phyloP scores from a whole-genome alignment of 148 eudicot species.

The Chenopodium formosanum region DNA sequence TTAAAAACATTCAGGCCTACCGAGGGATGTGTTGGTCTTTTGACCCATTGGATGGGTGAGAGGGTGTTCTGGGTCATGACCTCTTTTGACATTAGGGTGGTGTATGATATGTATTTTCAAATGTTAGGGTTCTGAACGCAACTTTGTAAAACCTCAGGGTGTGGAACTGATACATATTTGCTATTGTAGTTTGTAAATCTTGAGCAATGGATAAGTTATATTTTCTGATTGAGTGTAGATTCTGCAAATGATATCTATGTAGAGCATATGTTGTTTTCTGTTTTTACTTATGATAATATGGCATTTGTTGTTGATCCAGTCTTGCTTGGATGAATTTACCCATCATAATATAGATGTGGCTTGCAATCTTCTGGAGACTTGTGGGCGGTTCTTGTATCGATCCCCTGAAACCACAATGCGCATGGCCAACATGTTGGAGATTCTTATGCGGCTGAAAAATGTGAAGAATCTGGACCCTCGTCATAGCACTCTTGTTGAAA shows the following conservation, averaged over 20 bases:
- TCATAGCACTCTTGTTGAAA: constrained; percentile 95
- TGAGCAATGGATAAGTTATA: not conserved
- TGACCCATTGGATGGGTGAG: not conserved
- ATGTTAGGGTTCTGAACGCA: not conserved
- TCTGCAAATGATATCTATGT: not conserved
- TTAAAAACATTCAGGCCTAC: too few relatives aligned
- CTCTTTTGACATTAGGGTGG: not conserved
- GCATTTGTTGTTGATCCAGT: constrained; percentile 42
- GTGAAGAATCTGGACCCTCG: constrained; percentile 99
- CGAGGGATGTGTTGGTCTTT: not conserved
- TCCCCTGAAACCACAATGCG: constrained; percentile 91
- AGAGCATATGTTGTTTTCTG: not conserved
- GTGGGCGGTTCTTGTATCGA: constrained; percentile 92
- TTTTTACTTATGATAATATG: not conserved
- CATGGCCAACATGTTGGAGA: constrained; percentile 97
- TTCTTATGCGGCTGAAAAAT: constrained; percentile 92
- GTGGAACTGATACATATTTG: not conserved
- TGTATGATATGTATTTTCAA: not conserved
- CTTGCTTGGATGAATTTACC: constrained; percentile 91
- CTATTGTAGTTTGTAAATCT: not conserved
- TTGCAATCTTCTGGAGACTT: constrained; percentile 98
- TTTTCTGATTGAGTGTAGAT: constrained; percentile 5
- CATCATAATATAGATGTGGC: constrained; percentile 99
- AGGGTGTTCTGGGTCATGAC: not conserved
- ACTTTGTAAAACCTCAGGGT: not conserved